Conservation (phyloP, 352 stramenopile genomes). For the Phytophthora colocasiae region DNA sequence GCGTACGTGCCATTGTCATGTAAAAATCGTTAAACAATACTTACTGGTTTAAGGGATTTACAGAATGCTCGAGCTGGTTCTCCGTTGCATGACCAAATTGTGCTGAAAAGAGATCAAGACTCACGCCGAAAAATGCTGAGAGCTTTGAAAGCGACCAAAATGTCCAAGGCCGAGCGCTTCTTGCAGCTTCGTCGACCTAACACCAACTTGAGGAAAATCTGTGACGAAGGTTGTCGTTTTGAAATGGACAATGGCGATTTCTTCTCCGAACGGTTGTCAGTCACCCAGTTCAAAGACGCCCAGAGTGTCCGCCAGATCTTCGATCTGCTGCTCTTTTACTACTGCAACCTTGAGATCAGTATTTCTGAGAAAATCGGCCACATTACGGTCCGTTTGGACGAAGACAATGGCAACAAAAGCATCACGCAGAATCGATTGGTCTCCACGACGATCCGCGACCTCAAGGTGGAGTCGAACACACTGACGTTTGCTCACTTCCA, state of each 20-base stretch:
- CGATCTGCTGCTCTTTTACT: conserved; percentile 61
- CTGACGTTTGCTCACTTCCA: conserved; percentile 46
- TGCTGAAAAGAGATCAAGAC: conserved; percentile 20
- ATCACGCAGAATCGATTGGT: conserved; percentile 61
- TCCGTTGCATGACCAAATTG: conserved; percentile 24
- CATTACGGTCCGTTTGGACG: conserved; percentile 66
- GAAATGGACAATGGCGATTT: conserved; percentile 51
- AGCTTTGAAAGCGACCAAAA: conserved; percentile 35
- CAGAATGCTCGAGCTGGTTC: conserved; percentile 29
- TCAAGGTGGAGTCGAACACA: conserved; percentile 52
- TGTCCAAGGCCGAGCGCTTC: conserved; percentile 33
- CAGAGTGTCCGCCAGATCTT: conserved; percentile 54
- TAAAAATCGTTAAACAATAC: neutral
- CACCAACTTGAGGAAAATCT: conserved; percentile 31
- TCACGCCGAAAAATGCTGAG: conserved; percentile 19
- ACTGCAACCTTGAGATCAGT: conserved; percentile 66
- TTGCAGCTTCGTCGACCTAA: conserved; percentile 24
- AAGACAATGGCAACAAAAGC: conserved; percentile 49
- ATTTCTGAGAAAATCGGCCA: conserved; percentile 64
- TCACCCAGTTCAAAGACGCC: conserved; percentile 52
- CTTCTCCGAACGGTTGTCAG: conserved; percentile 52
- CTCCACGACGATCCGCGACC: conserved; percentile 39
- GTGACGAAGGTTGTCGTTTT: conserved; percentile 47
- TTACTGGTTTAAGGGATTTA: neutral
- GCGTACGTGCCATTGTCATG: conserved; percentile 10